Evolutionary conservation across 2,329 filamentous ascomycete genomes (phyloP).

Genomic region (Beauveria brongniartii): DNA sequence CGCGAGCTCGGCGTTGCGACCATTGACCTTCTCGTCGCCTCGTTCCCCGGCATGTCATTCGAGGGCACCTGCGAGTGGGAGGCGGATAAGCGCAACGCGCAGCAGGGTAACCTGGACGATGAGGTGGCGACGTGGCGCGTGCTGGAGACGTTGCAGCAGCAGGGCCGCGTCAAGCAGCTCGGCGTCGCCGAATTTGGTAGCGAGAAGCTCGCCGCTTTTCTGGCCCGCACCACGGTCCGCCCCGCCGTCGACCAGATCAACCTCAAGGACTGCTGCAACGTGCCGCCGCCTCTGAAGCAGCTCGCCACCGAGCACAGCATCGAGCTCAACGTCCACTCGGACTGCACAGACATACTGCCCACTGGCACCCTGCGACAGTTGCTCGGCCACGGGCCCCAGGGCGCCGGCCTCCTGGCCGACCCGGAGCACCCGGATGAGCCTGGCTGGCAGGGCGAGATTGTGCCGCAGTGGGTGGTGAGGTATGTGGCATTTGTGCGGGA

Average conservation of each 20-base stretch:
- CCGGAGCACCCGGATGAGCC: slow-evolving; percentile 35
- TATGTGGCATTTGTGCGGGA: slow-evolving; percentile 95
- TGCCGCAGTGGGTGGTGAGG: slow-evolving; percentile 91
- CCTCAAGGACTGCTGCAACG: slow-evolving; percentile 88
- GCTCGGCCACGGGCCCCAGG: slow-evolving; percentile 61
- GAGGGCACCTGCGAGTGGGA: slow-evolving; percentile 85
- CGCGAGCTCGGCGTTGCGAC: slow-evolving; percentile 67
- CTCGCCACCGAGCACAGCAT: slow-evolving; percentile 79
- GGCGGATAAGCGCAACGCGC: slow-evolving; percentile 53
- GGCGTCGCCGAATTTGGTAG: slow-evolving; percentile 89
- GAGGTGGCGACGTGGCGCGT: slow-evolving; percentile 61
- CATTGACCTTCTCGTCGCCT: slow-evolving; percentile 84
- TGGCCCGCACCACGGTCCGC: slow-evolving; percentile 60
- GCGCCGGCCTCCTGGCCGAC: slow-evolving; percentile 68
- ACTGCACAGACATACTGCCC: slow-evolving; percentile 87
- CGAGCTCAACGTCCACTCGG: slow-evolving; percentile 86
- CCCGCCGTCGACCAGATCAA: slow-evolving; percentile 95
- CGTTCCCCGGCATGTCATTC: slow-evolving; percentile 88
- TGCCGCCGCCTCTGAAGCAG: slow-evolving; percentile 76
- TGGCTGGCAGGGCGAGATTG: slow-evolving; percentile 68
- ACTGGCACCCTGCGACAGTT: slow-evolving; percentile 77
- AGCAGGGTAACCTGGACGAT: slow-evolving; percentile 58
- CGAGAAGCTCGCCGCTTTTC: slow-evolving; percentile 69
- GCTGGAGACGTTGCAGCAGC: slow-evolving; percentile 63
- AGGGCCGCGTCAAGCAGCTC: slow-evolving; percentile 65